Percentiles rank a stretch among this genome's conserved stretches.
phyloP scores from a whole-genome alignment of 2,329 filamentous ascomycete species.

The Trichoderma sp. region DNA sequence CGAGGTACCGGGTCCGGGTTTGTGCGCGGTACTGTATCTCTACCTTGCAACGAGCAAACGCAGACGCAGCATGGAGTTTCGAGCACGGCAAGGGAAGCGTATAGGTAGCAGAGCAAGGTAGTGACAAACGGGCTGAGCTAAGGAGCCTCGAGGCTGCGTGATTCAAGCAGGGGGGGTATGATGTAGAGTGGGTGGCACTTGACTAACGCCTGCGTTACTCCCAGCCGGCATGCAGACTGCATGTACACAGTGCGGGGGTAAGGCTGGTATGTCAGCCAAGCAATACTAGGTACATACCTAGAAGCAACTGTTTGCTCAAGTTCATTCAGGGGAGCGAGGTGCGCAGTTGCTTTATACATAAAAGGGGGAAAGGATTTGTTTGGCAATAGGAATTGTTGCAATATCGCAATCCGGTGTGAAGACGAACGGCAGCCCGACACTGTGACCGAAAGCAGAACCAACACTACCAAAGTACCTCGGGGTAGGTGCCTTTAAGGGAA shows the following conservation, averaged over 20 bases:
- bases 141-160: conserved; percentile 17
- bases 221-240: neutral
- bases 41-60: conserved; percentile 5
- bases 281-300: too few species aligned
- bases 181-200: conserved; percentile 5
- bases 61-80: conserved; percentile 21
- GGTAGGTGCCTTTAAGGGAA: too few species aligned
- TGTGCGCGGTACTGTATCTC: conserved; percentile 2
- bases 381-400: too few species aligned
- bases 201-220: neutral
- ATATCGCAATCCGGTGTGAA: too few species aligned
- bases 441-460: too few species aligned
- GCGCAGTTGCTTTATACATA: too few species aligned
- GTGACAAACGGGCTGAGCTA: conserved; percentile 26
- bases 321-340: too few species aligned
- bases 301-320: too few species aligned
- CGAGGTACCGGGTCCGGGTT: conserved; percentile 23
- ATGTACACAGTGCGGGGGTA: neutral
- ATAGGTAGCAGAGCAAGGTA: neutral
- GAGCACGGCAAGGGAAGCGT: conserved; percentile 8
- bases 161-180: conserved; percentile 18
- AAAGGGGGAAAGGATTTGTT: too few species aligned
- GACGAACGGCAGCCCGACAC: too few species aligned
- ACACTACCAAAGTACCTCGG: too few species aligned
- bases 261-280: neutral